Evolutionary conservation across 1,139 yeast genomes (phyloP), one percentile per base, ranked within the genome.

Genomic region (Saccharomyces pastorianus): DNA sequence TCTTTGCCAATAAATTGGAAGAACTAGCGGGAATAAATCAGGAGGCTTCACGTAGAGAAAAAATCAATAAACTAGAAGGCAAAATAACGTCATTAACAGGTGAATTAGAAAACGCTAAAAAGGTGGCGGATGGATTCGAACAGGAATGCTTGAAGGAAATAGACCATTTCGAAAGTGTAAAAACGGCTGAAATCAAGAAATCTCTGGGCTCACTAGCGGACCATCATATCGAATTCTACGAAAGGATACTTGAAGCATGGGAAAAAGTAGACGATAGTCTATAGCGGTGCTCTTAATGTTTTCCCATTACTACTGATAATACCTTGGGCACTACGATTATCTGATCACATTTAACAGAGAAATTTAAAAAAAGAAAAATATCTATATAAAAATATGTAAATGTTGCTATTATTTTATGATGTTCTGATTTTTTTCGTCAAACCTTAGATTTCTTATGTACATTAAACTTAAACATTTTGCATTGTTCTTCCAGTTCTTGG

Each of bases 151-250:
- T 82, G 48, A 78, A 79, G 56, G 99, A 93, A 67, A 87, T 88
- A 59, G 83, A 85, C 6, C 80, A 85, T 59, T 91, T 95, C 77
- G 96, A 93, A 62, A 77, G 76, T 44, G 86, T 88, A 61, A 91
- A 90, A 69, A 81, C 88, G 47, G 73, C 77, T 44, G 98, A 93
- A 70, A 76, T 93, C 69, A 85, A 85, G 65, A 76, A 76, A 42
- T 80, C 95, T 2, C 76, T 93, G 73, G 73, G 82, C 25, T 79
- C 81, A 7, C 74, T 91, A 53, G 88, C 96, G 53, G 87, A 86
- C 59, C 81, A 82, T 59, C 88, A 93, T 70, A 83, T 88, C 55
- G 77, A 78, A 42, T 90, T 88, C 65, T 93, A 88, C 70, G 78
- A 80, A 57, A 80, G 80, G 14, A 76, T 89, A 66, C 80, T 85